These are phyloP conservation scores for Chlorella sp. DNA, from an alignment of 139 green algal genomes.

Conservation along the genomic window DNA sequence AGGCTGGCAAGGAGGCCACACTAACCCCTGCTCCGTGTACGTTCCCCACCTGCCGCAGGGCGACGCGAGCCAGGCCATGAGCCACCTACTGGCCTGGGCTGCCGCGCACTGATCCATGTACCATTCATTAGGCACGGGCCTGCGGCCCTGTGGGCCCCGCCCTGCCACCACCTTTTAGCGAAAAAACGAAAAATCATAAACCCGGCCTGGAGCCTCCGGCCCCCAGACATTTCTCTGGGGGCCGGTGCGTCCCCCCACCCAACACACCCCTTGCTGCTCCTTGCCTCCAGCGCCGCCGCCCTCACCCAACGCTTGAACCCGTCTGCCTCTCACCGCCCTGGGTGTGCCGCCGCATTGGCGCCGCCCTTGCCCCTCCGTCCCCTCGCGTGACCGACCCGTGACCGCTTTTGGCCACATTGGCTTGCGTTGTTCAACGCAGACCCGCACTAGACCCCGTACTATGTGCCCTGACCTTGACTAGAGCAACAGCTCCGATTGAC, in stretches of 20 bases:
- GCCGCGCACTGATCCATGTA: neutral
- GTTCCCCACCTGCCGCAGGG: constrained; percentile 13
- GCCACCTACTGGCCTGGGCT: neutral
- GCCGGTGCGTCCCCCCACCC: neutral
- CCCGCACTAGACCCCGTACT: neutral
- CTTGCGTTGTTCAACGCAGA: neutral
- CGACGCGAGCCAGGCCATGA: neutral
- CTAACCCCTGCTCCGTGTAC: too few relatives aligned
- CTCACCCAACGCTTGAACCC: neutral
- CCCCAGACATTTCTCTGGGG: neutral
- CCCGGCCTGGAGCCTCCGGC: neutral
- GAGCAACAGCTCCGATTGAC: too few relatives aligned
- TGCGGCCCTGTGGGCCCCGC: too few relatives aligned
- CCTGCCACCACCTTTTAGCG: too few relatives aligned
- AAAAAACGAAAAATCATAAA: neutral
- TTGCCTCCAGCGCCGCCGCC: neutral
- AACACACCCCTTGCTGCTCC: neutral
- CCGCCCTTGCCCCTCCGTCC: neutral
- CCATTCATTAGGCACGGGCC: too few relatives aligned
- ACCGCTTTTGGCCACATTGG: constrained; percentile 17
- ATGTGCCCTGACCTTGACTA: too few relatives aligned
- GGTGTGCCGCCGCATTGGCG: neutral
- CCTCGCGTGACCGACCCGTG: constrained; percentile 4
- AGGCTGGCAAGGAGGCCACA: too few relatives aligned
- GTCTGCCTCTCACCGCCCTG: neutral